Evolutionary conservation across 129 eudicot genomes (phyloP), one percentile per base, ranked within the genome.

Genomic region (Arctium minus): DNA sequence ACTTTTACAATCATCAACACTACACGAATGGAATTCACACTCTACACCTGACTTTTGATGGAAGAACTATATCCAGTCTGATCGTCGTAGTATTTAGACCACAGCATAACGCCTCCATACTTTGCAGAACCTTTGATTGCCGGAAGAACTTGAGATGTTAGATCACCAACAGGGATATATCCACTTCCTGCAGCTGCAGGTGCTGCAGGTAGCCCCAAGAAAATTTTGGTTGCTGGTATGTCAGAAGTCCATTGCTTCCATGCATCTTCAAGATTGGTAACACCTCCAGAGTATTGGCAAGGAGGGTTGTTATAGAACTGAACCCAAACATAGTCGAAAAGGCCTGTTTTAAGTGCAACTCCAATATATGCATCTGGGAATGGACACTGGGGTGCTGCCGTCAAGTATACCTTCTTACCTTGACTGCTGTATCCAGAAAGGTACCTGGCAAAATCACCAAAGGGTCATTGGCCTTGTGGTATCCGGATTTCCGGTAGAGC

Each of bases 101-200:
- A 89, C 44, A 89, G 74, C 92, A 89, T 87, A 15, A 89, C 90
- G 3, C 92, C 92, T 71, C 92, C 92, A 72, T 89, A 89, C 84
- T 89, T 89, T 1, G 65, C 18, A 9, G 88, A 84, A 56, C 79
- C 79, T 83, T 89, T 89, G 18, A 87, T 82, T 2, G 31, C 74
- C 1, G 90, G 92, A 22, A 89, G 77, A 53, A 89, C 79, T 60
- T 89, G 67, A 4, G 81, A 27, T 15, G 71, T 82, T 0, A 89
- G 82, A 35, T 48, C 87, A 50, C 7, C 65, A 3, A 80, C 76
- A 2, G 88, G 73, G 32, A 89, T 74, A 29, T 71, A 87, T 35
- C 90, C 92, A 44, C 77, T 89, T 30, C 88, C 85, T 3, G 92
- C 90, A 31, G 92, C 90, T 2, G 30, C n/a, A 29, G 85, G 70